phyloP scores from a whole-genome alignment of 768 basidiomycete genomes.

The Obba rivulosa region DNA sequence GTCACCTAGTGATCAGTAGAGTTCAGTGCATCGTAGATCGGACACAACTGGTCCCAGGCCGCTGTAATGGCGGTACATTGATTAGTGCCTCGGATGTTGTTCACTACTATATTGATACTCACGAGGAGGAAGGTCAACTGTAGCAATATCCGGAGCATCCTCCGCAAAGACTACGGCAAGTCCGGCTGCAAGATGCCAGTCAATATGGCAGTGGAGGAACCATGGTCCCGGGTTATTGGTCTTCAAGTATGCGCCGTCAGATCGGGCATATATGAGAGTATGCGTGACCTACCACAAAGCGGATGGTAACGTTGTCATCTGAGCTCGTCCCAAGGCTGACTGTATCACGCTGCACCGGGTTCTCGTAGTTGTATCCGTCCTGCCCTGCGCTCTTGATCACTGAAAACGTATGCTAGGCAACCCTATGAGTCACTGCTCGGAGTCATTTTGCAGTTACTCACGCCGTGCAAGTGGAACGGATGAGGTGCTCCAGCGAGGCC shows the following conservation, averaged over 20 bases:
- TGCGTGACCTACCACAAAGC: conserved; percentile 9
- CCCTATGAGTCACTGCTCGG: neutral
- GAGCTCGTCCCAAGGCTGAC: conserved; percentile 14
- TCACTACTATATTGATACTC: too few species aligned
- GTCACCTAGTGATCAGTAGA: conserved; percentile 7
- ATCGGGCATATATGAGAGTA: conserved; percentile 15
- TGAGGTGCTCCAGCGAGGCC: conserved; percentile 17
- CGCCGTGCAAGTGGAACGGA: conserved; percentile 42
- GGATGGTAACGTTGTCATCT: conserved; percentile 18
- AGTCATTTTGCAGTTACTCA: conserved; percentile 14
- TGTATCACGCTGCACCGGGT: conserved; percentile 30
- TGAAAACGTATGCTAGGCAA: conserved; percentile 30
- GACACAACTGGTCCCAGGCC: conserved; percentile 9
- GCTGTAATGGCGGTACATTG: conserved; percentile 1
- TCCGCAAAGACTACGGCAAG: conserved; percentile 31
- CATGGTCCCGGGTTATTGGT: conserved; percentile 62
- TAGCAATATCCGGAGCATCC: neutral
- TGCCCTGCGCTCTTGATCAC: conserved; percentile 31
- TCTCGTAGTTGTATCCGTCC: conserved; percentile 28
- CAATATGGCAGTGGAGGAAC: conserved; percentile 27
- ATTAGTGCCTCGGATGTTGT: too few species aligned
- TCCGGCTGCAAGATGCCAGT: conserved; percentile 28
- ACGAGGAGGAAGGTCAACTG: neutral
- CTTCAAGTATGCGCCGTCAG: conserved; percentile 27
- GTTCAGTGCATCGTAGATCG: conserved; percentile 7